Percentiles rank a stretch among this genome's conserved stretches.
Conservation (phyloP, 2,329 filamentous ascomycete genomes). For the Colletotrichum viniferum region DNA sequence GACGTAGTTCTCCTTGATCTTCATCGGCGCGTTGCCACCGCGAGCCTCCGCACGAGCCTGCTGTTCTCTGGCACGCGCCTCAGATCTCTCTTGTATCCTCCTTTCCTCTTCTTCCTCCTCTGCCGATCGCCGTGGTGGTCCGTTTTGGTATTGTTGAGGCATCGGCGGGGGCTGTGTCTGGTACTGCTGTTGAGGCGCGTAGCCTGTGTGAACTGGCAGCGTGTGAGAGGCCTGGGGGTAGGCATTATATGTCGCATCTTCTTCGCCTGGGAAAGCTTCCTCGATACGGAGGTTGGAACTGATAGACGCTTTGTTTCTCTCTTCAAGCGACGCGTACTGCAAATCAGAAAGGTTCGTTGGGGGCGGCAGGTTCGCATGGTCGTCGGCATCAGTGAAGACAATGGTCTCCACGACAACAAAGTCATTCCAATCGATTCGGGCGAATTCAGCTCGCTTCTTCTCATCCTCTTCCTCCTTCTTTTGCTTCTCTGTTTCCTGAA, state of each 20-base stretch:
- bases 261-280: slow-evolving; percentile 88
- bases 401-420: slow-evolving; percentile 97
- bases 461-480: slow-evolving; percentile 89
- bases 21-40: slow-evolving; percentile 73
- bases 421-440: slow-evolving; percentile 96
- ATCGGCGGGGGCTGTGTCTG: slow-evolving; percentile 34
- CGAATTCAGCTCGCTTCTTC: slow-evolving; percentile 75
- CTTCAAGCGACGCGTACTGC: slow-evolving; percentile 91
- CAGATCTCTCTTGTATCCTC: slow-evolving; percentile 66
- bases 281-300: slow-evolving; percentile 85
- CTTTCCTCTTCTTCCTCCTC: slow-evolving; percentile 67
- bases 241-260: slow-evolving; percentile 64
- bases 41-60: slow-evolving; percentile 81
- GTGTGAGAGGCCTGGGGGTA: slow-evolving; percentile 45
- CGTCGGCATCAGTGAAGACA: slow-evolving; percentile 87
- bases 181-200: slow-evolving; percentile 40
- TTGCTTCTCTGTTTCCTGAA: slow-evolving; percentile 82
- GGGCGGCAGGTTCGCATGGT: slow-evolving; percentile 82
- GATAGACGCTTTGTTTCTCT: slow-evolving; percentile 90
- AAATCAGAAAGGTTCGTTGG: slow-evolving; percentile 90
- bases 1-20: slow-evolving; percentile 92
- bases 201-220: slow-evolving; percentile 50
- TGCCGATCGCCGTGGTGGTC: slow-evolving; percentile 37
- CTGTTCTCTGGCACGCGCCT: slow-evolving; percentile 68
- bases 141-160: slow-evolving; percentile 20